Conservation (phyloP, 2,329 filamentous ascomycete genomes). For the Penicillium sp. region DNA sequence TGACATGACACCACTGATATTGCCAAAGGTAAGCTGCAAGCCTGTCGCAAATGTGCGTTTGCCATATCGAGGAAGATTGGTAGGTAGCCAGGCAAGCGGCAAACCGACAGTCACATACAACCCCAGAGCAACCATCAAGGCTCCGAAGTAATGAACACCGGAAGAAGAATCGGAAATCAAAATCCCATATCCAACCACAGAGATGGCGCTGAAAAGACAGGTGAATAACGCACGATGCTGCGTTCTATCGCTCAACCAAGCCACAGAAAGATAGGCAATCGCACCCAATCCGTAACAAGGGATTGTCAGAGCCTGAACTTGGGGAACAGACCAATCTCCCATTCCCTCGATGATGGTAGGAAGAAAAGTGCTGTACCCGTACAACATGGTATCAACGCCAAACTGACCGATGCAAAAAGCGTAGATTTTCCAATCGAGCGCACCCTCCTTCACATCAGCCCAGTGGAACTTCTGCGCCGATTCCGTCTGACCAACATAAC, state of each 20-base stretch:
- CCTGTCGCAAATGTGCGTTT: slow-evolving; percentile 73
- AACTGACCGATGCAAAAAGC: slow-evolving; percentile 70
- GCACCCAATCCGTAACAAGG: slow-evolving; percentile 76
- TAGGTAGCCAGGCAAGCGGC: slow-evolving; percentile 59
- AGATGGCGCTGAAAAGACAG: slow-evolving; percentile 62
- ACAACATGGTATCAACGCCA: slow-evolving; percentile 73
- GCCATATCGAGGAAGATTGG: slow-evolving; percentile 71
- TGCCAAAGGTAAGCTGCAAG: slow-evolving; percentile 69
- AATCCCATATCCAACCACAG: slow-evolving; percentile 68
- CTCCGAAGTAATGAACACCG: slow-evolving; percentile 72
- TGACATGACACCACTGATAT: slow-evolving; percentile 70
- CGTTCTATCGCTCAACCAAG: slow-evolving; percentile 65
- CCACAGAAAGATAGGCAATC: slow-evolving; percentile 65
- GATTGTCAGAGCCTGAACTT: slow-evolving; percentile 75
- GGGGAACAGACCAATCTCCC: slow-evolving; percentile 61
- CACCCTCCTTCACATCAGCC: slow-evolving; percentile 65
- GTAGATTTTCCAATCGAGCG: slow-evolving; percentile 76
- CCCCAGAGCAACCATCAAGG: slow-evolving; percentile 73
- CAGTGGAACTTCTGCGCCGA: slow-evolving; percentile 57
- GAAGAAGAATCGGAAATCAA: slow-evolving; percentile 61
- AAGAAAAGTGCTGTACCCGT: slow-evolving; percentile 75
- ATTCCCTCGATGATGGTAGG: slow-evolving; percentile 75
- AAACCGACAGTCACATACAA: slow-evolving; percentile 63
- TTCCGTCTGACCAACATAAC: slow-evolving; percentile 52
- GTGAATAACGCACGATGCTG: slow-evolving; percentile 67